A percentile compares a stretch with the other conserved stretches of the same genome.
Evolutionary conservation across 2,329 filamentous ascomycete species (phyloP).

Genomic region (Podosphaera xanthii): DNA sequence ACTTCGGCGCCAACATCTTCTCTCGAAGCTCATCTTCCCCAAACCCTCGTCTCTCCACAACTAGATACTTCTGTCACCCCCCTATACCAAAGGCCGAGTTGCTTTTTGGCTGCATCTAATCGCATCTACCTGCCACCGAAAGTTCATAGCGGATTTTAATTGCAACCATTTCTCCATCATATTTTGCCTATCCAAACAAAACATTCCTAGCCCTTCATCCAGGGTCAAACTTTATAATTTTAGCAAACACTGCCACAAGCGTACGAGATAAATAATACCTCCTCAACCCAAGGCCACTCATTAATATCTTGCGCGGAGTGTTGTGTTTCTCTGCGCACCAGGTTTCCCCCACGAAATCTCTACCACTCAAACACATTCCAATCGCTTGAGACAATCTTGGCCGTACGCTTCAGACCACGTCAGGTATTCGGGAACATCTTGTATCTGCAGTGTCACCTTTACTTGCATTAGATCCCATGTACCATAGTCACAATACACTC

Average conservation of each 20-base stretch:
- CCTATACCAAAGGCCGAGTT: background rate
- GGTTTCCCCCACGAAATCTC: too few species aligned
- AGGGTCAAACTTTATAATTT: background rate
- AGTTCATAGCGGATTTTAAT: background rate
- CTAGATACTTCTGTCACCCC: background rate
- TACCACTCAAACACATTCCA: conserved; percentile 6
- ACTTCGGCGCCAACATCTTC: conserved; percentile 1
- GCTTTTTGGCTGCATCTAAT: background rate
- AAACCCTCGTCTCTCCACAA: background rate
- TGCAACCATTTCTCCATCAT: background rate
- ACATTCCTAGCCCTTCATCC: background rate
- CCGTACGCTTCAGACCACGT: conserved; percentile 12
- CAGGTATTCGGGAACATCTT: conserved; percentile 11
- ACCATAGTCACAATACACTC: too few species aligned
- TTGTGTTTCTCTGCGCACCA: too few species aligned
- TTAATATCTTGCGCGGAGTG: too few species aligned
- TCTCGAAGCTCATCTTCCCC: background rate
- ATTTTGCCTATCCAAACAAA: background rate
- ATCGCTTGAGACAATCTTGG: conserved; percentile 3
- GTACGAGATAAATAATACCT: too few species aligned
- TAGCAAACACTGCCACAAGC: too few species aligned
- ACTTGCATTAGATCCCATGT: conserved; percentile 4
- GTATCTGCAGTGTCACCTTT: conserved; percentile 14
- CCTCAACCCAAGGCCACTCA: too few species aligned
- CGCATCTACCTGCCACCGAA: background rate